Base-by-base conservation (phyloP, 345 rosid species). In the thale cress (Arabidopsis thaliana) region DNA sequence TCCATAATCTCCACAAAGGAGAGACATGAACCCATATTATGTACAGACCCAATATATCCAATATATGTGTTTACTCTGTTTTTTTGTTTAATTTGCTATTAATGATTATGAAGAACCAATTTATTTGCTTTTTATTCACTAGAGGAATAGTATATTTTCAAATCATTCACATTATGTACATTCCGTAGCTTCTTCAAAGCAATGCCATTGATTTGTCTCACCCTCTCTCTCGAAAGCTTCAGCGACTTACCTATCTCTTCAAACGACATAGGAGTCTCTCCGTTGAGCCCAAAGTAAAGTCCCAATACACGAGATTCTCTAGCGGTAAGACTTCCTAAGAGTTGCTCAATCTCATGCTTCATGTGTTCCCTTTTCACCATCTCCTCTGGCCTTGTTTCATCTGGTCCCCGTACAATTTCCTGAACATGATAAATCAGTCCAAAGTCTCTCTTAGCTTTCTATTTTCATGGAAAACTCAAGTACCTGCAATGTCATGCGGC, bases 1-100 rank as follows among this genome's bases (percentile, higher is more conserved):
- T 94, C 65, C 94, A 91, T 57, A 85, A 84, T 76, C 91, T 88
- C 71, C 96, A 91, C 72, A 88, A 87, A 73, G 65, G 82, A 60
- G 93, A 89, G 69, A 74, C 81, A 41, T 53, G 61, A 55, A 59
- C 6, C 36, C 2, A 6, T 28, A 14, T 37, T 32, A 55, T 44
- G 65, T 74, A 80, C 73, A 67, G 24, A 36, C 0, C 51, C 33
- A 28, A 48, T 33, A 0, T 50, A 38, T 46, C 65, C 40, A 46
- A 41, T 68, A 51, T 59, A 32, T 56, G 3, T 25, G 3, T 25
- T 16, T 34, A 4, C 32, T 3, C 32, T 11, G 0, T 66, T 4
- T 62, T 13, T 37, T 23, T 5, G n/a, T 33, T 61, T 62, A n/a
- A 38, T 3, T 38, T 50, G 22, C 71, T 65, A 10, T 5, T 7